Conservation (phyloP, 2,329 filamentous ascomycete genomes). For the Colletotrichum neosansevieriae region DNA sequence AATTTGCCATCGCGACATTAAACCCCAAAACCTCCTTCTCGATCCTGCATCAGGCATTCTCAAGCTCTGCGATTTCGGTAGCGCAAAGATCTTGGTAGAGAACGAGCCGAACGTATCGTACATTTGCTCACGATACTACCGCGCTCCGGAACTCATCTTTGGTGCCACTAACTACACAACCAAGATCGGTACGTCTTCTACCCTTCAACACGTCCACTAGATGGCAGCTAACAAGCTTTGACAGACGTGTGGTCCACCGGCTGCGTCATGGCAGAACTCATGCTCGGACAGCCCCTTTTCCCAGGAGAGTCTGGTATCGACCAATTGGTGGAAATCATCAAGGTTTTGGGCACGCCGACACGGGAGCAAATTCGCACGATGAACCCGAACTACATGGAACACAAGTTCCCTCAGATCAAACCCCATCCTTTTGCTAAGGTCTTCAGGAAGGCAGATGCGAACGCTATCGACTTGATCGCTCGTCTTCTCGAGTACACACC, state of each 20-base stretch:
- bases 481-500: constrained; percentile 96
- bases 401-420: constrained; percentile 99
- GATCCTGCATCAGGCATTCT: constrained; percentile 92
- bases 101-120: constrained; percentile 99
- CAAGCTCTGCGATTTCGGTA: constrained; percentile 99
- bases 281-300: constrained; percentile 98
- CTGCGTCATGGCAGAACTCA: constrained; percentile 99
- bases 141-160: constrained; percentile 97
- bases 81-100: constrained; percentile 97
- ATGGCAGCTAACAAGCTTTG: constrained; percentile 33
- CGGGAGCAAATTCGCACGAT: constrained; percentile 99
- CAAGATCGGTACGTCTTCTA: constrained; percentile 86
- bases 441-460: constrained; percentile 93
- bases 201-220: background rate
- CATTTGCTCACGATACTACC: constrained; percentile 99
- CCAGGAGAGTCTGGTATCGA: constrained; percentile 98
- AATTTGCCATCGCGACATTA: constrained; percentile 99
- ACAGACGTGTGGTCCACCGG: constrained; percentile 99
- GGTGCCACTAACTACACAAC: constrained; percentile 99
- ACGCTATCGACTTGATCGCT: constrained; percentile 95
- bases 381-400: constrained; percentile 99
- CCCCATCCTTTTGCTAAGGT: constrained; percentile 99
- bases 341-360: constrained; percentile 95
- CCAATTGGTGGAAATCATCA: constrained; percentile 99
- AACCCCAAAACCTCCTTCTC: constrained; percentile 95